These are phyloP conservation scores for Lactarius psammicola DNA, from an alignment of 768 basidiomycete genomes.

Conservation along the genomic window DNA sequence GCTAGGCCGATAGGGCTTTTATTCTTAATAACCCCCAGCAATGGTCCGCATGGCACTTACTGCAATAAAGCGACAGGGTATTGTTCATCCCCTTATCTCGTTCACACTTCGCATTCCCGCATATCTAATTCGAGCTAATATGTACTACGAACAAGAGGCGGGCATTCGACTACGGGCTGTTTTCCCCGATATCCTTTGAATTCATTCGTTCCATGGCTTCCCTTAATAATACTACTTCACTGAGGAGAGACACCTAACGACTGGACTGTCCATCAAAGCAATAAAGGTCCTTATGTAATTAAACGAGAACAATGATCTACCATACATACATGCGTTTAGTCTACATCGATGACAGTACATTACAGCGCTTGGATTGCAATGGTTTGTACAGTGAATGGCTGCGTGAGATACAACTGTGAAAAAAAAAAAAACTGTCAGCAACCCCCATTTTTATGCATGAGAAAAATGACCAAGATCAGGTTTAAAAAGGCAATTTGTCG, in stretches of 20 bases:
- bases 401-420: slow-evolving; percentile 1
- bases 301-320: slow-evolving; percentile 13
- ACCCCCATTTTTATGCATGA: neutral
- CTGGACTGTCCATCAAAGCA: neutral
- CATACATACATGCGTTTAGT: slow-evolving; percentile 14
- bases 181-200: neutral
- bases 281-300: neutral
- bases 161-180: neutral
- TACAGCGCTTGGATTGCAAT: slow-evolving; percentile 9
- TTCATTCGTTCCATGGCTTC: neutral
- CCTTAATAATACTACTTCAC: neutral
- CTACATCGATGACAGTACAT: slow-evolving; percentile 19
- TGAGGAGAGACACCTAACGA: neutral
- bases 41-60: too few species aligned
- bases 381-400: slow-evolving; percentile 3
- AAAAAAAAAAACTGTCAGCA: neutral
- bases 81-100: neutral
- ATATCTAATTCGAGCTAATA: neutral
- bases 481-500: slow-evolving; percentile 51
- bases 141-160: neutral
- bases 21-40: too few species aligned
- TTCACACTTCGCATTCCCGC: neutral
- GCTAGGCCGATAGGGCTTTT: too few species aligned
- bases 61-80: neutral
- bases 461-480: slow-evolving; percentile 13